Percentiles rank a stretch among this genome's conserved stretches.
These are phyloP conservation scores for Solanum tarijense DNA, from an alignment of 257 asterid genomes.

Conservation along the genomic window DNA sequence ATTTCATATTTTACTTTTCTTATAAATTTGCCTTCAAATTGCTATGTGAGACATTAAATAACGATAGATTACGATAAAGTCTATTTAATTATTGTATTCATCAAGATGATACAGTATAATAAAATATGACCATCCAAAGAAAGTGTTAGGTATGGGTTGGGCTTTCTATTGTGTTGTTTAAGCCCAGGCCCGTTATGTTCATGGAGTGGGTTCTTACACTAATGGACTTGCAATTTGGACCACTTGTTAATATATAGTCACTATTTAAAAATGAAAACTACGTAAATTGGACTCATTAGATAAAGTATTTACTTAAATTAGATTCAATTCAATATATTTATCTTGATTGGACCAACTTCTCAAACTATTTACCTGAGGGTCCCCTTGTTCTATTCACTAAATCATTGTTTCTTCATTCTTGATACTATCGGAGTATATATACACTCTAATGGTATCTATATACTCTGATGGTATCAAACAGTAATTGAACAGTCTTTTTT, in stretches of 20 bases:
- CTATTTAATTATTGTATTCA: neutral
- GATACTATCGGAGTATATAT: too few relatives aligned
- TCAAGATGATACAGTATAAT: neutral
- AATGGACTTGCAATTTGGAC: neutral
- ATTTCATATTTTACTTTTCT: fast-evolving
- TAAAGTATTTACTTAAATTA: too few relatives aligned
- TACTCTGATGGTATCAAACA: too few relatives aligned
- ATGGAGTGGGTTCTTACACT: neutral
- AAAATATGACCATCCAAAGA: neutral
- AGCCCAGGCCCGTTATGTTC: neutral
- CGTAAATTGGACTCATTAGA: too few relatives aligned
- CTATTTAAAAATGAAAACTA: too few relatives aligned
- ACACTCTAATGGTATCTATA: neutral
- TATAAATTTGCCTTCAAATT: neutral
- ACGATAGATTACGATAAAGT: neutral
- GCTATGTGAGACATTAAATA: neutral
- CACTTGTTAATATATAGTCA: neutral
- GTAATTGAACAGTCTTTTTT: too few relatives aligned
- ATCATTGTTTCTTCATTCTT: neutral
- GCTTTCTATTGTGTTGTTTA: neutral
- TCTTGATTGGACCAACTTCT: neutral
- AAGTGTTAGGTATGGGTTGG: neutral
- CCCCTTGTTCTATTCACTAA: neutral
- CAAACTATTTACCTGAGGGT: neutral
- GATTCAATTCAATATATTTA: too few relatives aligned